phyloP scores from a whole-genome alignment of 2,329 filamentous ascomycete genomes.

The Coniella lustricola region DNA sequence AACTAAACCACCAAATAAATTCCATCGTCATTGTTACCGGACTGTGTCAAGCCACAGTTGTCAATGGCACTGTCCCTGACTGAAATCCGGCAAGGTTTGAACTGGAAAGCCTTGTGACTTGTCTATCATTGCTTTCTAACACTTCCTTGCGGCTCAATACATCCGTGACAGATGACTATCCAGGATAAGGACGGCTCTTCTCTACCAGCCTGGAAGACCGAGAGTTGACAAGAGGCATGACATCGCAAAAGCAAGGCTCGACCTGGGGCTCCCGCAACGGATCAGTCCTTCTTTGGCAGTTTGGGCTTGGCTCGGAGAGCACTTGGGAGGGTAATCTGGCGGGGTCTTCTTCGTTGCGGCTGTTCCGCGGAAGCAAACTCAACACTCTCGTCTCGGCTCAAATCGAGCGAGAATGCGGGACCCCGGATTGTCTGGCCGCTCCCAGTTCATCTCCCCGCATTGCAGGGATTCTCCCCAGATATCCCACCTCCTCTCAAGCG shows the following conservation, averaged over 20 bases:
- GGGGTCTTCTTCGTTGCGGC: not conserved
- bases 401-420: constrained; percentile 3
- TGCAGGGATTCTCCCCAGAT: constrained; percentile 1
- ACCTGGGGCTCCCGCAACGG: too few species aligned
- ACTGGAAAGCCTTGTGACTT: too few species aligned
- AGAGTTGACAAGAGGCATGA: too few species aligned
- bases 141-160: not conserved
- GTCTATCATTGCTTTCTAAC: too few species aligned
- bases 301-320: not conserved
- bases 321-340: not conserved
- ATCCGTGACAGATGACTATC: not conserved
- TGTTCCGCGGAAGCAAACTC: not conserved
- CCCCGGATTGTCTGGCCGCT: constrained; percentile 1
- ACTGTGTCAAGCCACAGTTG: too few species aligned
- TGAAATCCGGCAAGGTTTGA: too few species aligned
- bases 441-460: not conserved
- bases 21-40: too few species aligned
- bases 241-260: too few species aligned
- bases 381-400: constrained; percentile 2
- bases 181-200: too few species aligned
- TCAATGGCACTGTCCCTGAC: too few species aligned
- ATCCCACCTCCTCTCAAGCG: not conserved
- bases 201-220: too few species aligned
- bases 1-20: too few species aligned
- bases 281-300: not conserved